These are phyloP conservation scores for Microcera coccophila DNA, from an alignment of 2,329 filamentous ascomycete genomes.

Conservation along the genomic window DNA sequence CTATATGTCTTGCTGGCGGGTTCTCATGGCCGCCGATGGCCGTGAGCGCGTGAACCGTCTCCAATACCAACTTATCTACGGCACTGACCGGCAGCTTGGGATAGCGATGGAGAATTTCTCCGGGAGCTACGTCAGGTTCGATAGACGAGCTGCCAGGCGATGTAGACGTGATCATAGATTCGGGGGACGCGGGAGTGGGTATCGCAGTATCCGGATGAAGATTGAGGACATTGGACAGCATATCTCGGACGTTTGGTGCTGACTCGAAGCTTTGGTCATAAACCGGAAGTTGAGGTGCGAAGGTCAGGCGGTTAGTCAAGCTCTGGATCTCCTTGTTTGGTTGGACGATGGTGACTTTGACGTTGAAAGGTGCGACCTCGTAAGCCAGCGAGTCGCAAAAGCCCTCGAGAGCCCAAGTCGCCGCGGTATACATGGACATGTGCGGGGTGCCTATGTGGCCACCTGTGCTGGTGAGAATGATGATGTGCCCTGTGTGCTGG, in stretches of 20 bases:
- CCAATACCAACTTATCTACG: conserved; percentile 71
- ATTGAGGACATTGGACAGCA: conserved; percentile 76
- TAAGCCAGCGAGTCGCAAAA: conserved; percentile 95
- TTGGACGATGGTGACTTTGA: conserved; percentile 94
- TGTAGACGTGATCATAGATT: conserved; percentile 27
- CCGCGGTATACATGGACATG: conserved; percentile 84
- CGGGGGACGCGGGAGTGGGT: conserved; percentile 25
- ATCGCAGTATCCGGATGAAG: conserved; percentile 63
- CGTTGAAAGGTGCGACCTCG: conserved; percentile 93
- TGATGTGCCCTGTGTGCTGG: conserved; percentile 82
- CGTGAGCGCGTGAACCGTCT: conserved; percentile 86
- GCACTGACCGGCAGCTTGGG: conserved; percentile 66
- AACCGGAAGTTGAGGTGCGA: conserved; percentile 70
- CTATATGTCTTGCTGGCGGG: conserved; percentile 88
- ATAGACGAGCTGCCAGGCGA: conserved; percentile 32
- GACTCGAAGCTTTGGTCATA: conserved; percentile 41
- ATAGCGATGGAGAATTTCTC: conserved; percentile 62
- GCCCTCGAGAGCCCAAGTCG: conserved; percentile 91
- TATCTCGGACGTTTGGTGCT: conserved; percentile 77
- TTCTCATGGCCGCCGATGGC: conserved; percentile 96
- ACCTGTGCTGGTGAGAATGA: conserved; percentile 83
- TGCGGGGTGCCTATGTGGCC: conserved; percentile 92
- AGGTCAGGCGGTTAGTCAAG: conserved; percentile 80
- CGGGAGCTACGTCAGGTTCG: conserved; percentile 32
- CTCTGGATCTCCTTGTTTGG: conserved; percentile 89